Conservation (phyloP, 352 stramenopile genomes). For the Phytophthora pseudosyringae region DNA sequence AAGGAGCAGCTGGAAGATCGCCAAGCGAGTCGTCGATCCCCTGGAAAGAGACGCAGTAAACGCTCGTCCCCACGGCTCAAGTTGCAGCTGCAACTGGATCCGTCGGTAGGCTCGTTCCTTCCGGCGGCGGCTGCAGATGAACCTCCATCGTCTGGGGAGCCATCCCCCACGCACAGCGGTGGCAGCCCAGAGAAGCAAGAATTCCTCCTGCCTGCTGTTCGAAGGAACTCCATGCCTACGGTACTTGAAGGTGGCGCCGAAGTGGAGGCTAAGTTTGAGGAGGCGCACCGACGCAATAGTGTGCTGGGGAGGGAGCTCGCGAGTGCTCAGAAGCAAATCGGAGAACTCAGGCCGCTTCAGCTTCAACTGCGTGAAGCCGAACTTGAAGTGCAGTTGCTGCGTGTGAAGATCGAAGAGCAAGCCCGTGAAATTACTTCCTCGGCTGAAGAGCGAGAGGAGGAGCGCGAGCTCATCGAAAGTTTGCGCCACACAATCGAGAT, state of each 20-base stretch:
- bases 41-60: constrained; percentile 30
- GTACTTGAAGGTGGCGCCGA: constrained; percentile 31
- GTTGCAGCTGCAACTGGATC: constrained; percentile 29
- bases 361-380: constrained; percentile 40
- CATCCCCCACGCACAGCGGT: constrained; percentile 25
- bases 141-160: constrained; percentile 27
- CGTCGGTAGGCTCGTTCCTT: constrained; percentile 3
- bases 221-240: constrained; percentile 33
- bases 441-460: constrained; percentile 49
- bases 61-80: constrained; percentile 24
- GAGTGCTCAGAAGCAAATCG: constrained; percentile 60
- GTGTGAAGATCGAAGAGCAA: constrained; percentile 32
- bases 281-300: constrained; percentile 48
- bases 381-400: constrained; percentile 44
- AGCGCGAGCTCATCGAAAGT: constrained; percentile 65
- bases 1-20: constrained; percentile 35
- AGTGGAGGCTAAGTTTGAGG: constrained; percentile 55
- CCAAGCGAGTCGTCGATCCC: constrained; percentile 26
- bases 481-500: constrained; percentile 61
- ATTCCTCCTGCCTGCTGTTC: constrained; percentile 3
- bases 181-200: constrained; percentile 30
- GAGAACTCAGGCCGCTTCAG: constrained; percentile 55
- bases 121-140: constrained; percentile 14
- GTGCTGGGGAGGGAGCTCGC: constrained; percentile 57
- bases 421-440: constrained; percentile 35